Conservation (phyloP, 2,329 filamentous ascomycete species). For the Diaporthe sp. region DNA sequence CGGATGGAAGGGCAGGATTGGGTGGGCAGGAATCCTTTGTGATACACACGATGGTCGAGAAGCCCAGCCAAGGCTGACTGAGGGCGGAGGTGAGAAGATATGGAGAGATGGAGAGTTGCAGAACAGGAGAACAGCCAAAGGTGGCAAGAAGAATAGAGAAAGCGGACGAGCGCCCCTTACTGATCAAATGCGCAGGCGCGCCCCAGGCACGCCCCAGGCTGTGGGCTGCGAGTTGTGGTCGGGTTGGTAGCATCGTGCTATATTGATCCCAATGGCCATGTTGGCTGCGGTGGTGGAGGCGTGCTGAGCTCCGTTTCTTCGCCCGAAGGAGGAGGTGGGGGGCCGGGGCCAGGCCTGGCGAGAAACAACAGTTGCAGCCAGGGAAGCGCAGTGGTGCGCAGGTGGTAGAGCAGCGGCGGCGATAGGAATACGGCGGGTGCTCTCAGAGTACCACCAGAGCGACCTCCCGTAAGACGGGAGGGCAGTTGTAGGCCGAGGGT, state of each 20-base stretch:
- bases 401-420: not conserved
- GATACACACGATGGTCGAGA: constrained; percentile 16
- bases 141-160: not conserved
- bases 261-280: constrained; percentile 25
- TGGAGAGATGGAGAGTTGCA: not conserved
- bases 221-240: not conserved
- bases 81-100: not conserved
- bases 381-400: not conserved
- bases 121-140: constrained; percentile 20
- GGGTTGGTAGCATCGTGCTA: constrained; percentile 30
- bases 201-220: not conserved
- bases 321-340: constrained; percentile 10
- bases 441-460: not conserved
- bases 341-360: constrained; percentile 11
- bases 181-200: not conserved
- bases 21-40: constrained; percentile 31
- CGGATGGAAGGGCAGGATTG: constrained; percentile 34
- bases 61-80: constrained; percentile 23
- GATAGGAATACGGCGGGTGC: constrained; percentile 8
- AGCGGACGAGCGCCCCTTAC: not conserved
- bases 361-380: constrained; percentile 18
- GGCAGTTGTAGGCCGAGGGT: not conserved
- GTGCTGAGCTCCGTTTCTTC: constrained; percentile 11
- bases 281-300: constrained; percentile 17
- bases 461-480: constrained; percentile 4